Evolutionary conservation across 2,329 filamentous ascomycete genomes (phyloP).

Genomic region (Beauveria varroae): DNA sequence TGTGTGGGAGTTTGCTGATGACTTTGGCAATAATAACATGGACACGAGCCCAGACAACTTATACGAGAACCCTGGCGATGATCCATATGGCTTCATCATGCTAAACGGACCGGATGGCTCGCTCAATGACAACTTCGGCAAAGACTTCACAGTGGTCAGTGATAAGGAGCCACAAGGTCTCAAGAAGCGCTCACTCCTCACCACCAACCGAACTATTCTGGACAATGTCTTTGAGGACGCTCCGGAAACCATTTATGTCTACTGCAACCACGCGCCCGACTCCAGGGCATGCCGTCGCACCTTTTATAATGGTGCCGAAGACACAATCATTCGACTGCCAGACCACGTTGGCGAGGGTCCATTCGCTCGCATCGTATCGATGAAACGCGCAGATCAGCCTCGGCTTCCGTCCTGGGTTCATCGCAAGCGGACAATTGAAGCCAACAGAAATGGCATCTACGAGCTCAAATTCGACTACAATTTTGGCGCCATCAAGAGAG

Average conservation of each 20-base stretch:
- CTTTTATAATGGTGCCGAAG: constrained; percentile 15
- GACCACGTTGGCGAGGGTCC: constrained; percentile 20
- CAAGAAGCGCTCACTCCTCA: constrained; percentile 18
- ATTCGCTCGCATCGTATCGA: constrained; percentile 19
- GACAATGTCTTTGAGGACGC: constrained; percentile 21
- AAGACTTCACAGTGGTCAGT: constrained; percentile 17
- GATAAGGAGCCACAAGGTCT: constrained; percentile 8
- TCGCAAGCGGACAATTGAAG: not conserved
- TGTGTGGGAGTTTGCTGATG: not conserved
- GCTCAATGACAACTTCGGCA: constrained; percentile 19
- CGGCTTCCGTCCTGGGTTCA: constrained; percentile 10
- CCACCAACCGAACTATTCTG: constrained; percentile 19
- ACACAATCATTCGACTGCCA: constrained; percentile 21
- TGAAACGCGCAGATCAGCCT: constrained; percentile 11
- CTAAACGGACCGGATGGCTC: constrained; percentile 21
- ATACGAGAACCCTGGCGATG: constrained; percentile 14
- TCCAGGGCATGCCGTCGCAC: constrained; percentile 16
- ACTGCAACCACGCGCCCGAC: constrained; percentile 20
- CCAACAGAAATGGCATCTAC: constrained; percentile 16
- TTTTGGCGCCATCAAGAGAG: constrained; percentile 19
- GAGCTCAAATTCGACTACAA: constrained; percentile 26
- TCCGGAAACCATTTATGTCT: constrained; percentile 21
- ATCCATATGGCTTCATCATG: constrained; percentile 26
- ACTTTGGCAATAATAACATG: constrained; percentile 16
- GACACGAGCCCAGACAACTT: constrained; percentile 13